A percentile compares a stretch with the other conserved stretches of the same genome.
These are phyloP conservation scores for Coprinellus aureogranulatus DNA, from an alignment of 768 basidiomycete genomes.

Conservation along the genomic window DNA sequence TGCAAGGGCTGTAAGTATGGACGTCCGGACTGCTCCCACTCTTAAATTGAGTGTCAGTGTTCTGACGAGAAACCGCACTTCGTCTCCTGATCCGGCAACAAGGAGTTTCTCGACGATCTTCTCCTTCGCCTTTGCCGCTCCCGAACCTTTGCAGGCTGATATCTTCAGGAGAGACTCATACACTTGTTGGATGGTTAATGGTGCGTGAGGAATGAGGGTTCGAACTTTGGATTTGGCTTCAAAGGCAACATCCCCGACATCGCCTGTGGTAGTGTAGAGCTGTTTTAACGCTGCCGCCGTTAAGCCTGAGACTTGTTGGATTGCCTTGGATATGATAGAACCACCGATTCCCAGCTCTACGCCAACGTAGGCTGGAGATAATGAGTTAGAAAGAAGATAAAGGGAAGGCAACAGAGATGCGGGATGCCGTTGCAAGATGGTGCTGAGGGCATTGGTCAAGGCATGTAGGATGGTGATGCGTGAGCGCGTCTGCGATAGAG, in stretches of 20 bases:
- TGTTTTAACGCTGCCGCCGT: slow-evolving; percentile 54
- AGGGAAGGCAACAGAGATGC: slow-evolving; percentile 70
- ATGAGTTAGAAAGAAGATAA: slow-evolving; percentile 79
- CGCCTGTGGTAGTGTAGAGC: slow-evolving; percentile 73
- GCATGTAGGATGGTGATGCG: slow-evolving; percentile 67
- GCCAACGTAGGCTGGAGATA: slow-evolving; percentile 70
- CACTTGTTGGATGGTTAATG: slow-evolving; percentile 61
- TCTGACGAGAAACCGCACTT: slow-evolving; percentile 78
- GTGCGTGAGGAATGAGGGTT: slow-evolving; percentile 70
- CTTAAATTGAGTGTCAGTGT: slow-evolving; percentile 73
- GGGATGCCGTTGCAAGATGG: slow-evolving; percentile 63
- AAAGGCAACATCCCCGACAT: slow-evolving; percentile 87
- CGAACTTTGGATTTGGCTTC: slow-evolving; percentile 75
- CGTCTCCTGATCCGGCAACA: slow-evolving; percentile 83
- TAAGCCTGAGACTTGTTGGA: slow-evolving; percentile 72
- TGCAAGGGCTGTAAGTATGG: slow-evolving; percentile 77
- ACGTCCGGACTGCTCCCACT: slow-evolving; percentile 85
- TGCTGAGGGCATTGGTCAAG: slow-evolving; percentile 72
- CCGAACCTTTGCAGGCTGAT: slow-evolving; percentile 65
- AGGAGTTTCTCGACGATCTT: slow-evolving; percentile 77
- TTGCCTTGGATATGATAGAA: slow-evolving; percentile 64
- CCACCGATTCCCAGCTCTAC: slow-evolving; percentile 70
- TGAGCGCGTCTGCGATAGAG: slow-evolving; percentile 66
- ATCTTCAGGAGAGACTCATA: slow-evolving; percentile 70
- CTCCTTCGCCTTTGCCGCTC: slow-evolving; percentile 74